Evolutionary conservation across 1,284 basidiomycete species (phyloP).

Genomic region (Stygiomarasmius scandens): DNA sequence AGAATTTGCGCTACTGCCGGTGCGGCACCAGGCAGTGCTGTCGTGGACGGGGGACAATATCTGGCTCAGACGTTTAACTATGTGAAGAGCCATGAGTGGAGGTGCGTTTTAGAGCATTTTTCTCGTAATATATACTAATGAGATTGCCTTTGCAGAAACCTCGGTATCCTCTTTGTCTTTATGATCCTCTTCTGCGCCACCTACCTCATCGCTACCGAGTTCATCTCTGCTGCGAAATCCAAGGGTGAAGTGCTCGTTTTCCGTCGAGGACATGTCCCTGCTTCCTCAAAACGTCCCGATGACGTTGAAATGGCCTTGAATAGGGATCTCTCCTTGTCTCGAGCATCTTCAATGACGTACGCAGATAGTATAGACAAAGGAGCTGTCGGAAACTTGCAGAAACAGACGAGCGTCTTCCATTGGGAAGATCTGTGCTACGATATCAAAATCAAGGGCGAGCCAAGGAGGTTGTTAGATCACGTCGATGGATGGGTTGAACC

Average conservation of each 20-base stretch:
- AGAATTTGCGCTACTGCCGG: constrained; percentile 45
- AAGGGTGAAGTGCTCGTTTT: constrained; percentile 51
- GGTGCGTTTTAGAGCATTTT: constrained; percentile 10
- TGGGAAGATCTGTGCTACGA: constrained; percentile 51
- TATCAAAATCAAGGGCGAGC: constrained; percentile 47
- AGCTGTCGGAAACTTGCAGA: constrained; percentile 3
- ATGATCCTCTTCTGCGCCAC: constrained; percentile 29
- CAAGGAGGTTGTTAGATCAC: constrained; percentile 53
- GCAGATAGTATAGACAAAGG: not conserved
- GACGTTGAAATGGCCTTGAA: constrained; percentile 25
- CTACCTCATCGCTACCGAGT: constrained; percentile 46
- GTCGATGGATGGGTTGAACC: constrained; percentile 71
- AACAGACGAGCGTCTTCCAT: constrained; percentile 18
- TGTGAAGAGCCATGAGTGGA: constrained; percentile 42
- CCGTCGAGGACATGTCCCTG: constrained; percentile 40
- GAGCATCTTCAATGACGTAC: not conserved
- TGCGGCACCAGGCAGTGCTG: constrained; percentile 32
- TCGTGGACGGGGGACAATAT: constrained; percentile 44
- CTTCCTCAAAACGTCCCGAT: not conserved
- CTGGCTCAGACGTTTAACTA: constrained; percentile 43
- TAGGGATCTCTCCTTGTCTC: not conserved
- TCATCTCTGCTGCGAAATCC: constrained; percentile 37
- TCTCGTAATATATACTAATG: not conserved
- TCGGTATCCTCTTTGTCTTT: constrained; percentile 43
- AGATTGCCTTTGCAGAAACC: constrained; percentile 27